Evolutionary conservation across 169 alveolate species (phyloP), one percentile per base, ranked within the genome.

Genomic region (Cryptosporidium sp.): DNA sequence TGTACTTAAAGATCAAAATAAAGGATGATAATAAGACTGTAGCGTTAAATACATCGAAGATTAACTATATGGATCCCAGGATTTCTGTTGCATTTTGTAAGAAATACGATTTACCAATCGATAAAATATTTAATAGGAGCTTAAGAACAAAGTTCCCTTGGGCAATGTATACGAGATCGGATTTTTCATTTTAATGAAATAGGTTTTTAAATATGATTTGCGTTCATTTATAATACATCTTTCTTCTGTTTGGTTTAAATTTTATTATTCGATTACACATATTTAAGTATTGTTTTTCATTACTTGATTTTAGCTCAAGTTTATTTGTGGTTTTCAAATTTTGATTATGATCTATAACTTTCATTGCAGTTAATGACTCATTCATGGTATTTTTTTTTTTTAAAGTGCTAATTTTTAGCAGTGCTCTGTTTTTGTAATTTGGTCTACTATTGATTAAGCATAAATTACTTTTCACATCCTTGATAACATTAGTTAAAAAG

Each of bases 61-160:
- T 98, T 84, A 99, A 99, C 93, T 99, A 99, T 93, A 98, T 98
- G 99, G 99, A 99, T 92, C 99, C 99, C 2, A 94, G 99, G 86
- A 97, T 98, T 56, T 95, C 99, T 3, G 98, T 97, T 37, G 97
- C 98, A 56, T 98, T 98, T 95, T 98, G 99, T 87, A 98, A 98
- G 89, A 93, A 94, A 72, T 94, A 94, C 89, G 99, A 97, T 85
- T 96, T 98, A 12, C 99, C 99, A 6, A 98, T 99, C 65, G 99
- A 98, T 94, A 98, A 97, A 92, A 94, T 97, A 70, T 98, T 98
- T 93, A 95, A 98, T 75, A 97, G 96, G 91, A 94, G 95, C 23
- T 85, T 95, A 48, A 92, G 99, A 91, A 95, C 94, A 70, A 98
- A 98, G 92, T 98, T 98, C 85, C 98, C 99, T 35, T 98, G 99